Base-by-base conservation (phyloP, 345 rosid genomes). In the Brassica carinata region DNA sequence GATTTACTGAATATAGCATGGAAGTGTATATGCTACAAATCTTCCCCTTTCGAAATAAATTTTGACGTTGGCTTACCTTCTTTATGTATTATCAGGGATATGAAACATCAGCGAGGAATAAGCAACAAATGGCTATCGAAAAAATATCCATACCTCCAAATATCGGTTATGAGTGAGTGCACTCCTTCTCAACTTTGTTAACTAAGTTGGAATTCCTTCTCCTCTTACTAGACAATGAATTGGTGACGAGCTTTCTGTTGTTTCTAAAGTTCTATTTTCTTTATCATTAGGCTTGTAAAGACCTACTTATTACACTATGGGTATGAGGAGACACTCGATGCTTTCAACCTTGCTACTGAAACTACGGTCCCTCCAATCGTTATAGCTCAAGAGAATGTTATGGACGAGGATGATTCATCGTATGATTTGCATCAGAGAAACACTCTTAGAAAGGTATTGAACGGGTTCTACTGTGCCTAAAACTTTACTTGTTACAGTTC, bases 271-370 rank as follows among this genome's bases (percentile, higher is more conserved):
- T 64, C 64, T 76, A 19, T 82, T 43, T 58, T 34, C 74, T 79
- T 79, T 79, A 45, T 76, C 72, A 71, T 76, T 88, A 96, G 99
- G 83, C 92, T 96, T 79, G 92, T 96, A 43, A 91, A 92, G 79
- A 88, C 97, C 57, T 96, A 93, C 85, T 85, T 96, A 77, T 78
- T 92, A 78, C 99, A 96, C 85, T 92, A 92, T 79, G 99, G 98
- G 55, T 96, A 93, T 64, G 95, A 91, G 82, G 98, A 92, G 80
- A 93, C 97, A n/a, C 92, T 96, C 71, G 80, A 87, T 83, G 89
- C 95, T 76, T 96, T 96, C 84, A 91, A 92, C 82, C 77, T 89
- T 87, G 96, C 96, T 72, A 80, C 89, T 83, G 84, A 87, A 86
- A 92, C 83, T 83, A 85, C 87, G 40, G 80, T 87, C 77, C 97